Conservation (phyloP, 2,329 filamentous ascomycete genomes). For the Colletotrichum caudatum region DNA sequence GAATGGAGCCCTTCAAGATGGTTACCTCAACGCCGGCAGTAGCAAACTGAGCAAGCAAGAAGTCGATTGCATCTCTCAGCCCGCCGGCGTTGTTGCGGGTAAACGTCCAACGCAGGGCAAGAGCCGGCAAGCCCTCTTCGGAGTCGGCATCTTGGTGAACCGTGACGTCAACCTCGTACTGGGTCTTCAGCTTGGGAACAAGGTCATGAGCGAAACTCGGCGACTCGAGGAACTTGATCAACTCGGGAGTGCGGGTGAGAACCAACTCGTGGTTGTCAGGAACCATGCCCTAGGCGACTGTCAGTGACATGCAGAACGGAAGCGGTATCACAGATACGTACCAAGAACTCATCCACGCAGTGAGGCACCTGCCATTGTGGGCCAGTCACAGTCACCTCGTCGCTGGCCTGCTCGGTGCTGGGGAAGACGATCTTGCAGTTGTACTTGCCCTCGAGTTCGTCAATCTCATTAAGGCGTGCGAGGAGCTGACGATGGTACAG, state of each 20-base stretch:
- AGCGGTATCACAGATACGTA: slow-evolving; percentile 55
- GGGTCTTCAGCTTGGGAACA: slow-evolving; percentile 84
- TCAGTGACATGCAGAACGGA: slow-evolving; percentile 15
- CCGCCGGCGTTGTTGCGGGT: slow-evolving; percentile 97
- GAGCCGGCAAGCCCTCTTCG: slow-evolving; percentile 67
- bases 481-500: slow-evolving; percentile 96
- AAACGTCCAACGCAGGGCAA: slow-evolving; percentile 81
- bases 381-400: slow-evolving; percentile 94
- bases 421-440: slow-evolving; percentile 99
- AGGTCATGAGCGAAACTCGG: slow-evolving; percentile 84
- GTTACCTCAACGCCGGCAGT: slow-evolving; percentile 89
- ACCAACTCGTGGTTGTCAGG: slow-evolving; percentile 95
- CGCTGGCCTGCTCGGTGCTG: slow-evolving; percentile 96
- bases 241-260: slow-evolving; percentile 78
- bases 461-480: slow-evolving; percentile 86
- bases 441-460: slow-evolving; percentile 98
- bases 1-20: slow-evolving; percentile 92
- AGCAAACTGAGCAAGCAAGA: slow-evolving; percentile 86
- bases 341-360: slow-evolving; percentile 93
- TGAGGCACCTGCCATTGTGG: slow-evolving; percentile 98
- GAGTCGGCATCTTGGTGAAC: slow-evolving; percentile 74
- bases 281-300: slow-evolving; percentile 81
- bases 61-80: slow-evolving; percentile 95
- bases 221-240: slow-evolving; percentile 86
- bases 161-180: slow-evolving; percentile 91